Evolutionary conservation across 306 rosid species (phyloP).

Genomic region (Rosa rugosa): DNA sequence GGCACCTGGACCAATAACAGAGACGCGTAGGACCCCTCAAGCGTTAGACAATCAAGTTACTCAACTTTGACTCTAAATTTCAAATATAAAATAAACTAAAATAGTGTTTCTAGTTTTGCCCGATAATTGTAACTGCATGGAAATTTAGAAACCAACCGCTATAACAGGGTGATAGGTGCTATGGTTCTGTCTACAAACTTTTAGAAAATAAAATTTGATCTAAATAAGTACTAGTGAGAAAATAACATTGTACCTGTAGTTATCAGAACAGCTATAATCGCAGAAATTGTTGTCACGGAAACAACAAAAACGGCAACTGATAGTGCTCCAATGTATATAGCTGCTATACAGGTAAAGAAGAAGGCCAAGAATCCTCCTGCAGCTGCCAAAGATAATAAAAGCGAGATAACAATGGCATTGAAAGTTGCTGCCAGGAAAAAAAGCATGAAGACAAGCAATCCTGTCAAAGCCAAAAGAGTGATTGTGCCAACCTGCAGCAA

Average conservation of each 20-base stretch:
- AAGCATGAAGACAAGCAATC: constrained; percentile 74
- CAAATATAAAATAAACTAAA: not conserved
- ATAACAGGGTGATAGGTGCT: not conserved
- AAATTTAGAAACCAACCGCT: not conserved
- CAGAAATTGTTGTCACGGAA: constrained; percentile 54
- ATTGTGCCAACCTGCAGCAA: constrained; percentile 73
- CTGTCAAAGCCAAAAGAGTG: constrained; percentile 62
- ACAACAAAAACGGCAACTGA: constrained; percentile 67
- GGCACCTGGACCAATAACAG: not conserved
- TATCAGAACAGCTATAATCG: constrained; percentile 60
- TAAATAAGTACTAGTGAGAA: not conserved
- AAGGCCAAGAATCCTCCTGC: constrained; percentile 96
- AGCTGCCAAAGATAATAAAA: constrained; percentile 76
- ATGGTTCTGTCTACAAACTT: not conserved
- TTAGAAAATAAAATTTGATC: not conserved
- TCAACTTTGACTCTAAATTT: not conserved
- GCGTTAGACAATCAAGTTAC: not conserved
- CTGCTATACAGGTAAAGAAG: constrained; percentile 66
- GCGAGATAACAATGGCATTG: constrained; percentile 68
- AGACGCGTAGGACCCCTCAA: not conserved
- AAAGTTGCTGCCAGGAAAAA: constrained; percentile 83
- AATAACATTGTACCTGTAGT: constrained; percentile 55
- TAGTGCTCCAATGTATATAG: constrained; percentile 79
- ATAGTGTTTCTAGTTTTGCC: not conserved
- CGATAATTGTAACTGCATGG: not conserved